These are phyloP conservation scores for Digitaria exilis DNA, from an alignment of 202 grass and related monocot genomes.

Conservation along the genomic window DNA sequence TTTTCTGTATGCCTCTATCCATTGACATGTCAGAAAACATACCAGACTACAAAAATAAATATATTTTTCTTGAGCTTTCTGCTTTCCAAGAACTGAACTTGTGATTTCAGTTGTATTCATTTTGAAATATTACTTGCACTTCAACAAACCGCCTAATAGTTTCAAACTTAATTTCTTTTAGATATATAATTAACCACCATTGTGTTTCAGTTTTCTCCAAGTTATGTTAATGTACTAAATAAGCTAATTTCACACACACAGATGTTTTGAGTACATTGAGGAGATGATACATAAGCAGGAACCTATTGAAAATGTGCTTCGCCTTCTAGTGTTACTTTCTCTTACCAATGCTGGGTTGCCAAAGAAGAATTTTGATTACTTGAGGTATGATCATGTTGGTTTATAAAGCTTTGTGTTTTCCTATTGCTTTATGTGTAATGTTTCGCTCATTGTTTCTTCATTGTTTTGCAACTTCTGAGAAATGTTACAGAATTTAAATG, in stretches of 20 bases:
- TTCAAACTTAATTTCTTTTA: too few relatives aligned
- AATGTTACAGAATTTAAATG: not conserved
- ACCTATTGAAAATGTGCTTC: constrained; percentile 81
- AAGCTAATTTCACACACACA: constrained; percentile 45
- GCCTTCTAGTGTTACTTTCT: constrained; percentile 87
- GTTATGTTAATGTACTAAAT: constrained; percentile 18
- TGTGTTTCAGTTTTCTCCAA: not conserved
- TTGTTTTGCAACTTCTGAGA: not conserved
- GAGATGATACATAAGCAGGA: constrained; percentile 99
- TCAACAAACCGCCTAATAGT: not conserved
- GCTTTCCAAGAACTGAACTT: not conserved
- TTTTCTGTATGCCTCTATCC: constrained; percentile 3
- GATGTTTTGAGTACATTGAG: constrained; percentile 97
- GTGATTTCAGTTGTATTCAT: not conserved
- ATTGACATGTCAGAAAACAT: not conserved
- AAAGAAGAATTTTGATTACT: constrained; percentile 90
- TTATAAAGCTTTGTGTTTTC: constrained; percentile 2
- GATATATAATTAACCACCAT: not conserved
- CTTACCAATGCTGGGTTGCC: constrained; percentile 91
- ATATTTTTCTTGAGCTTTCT: constrained; percentile 6
- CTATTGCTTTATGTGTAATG: constrained; percentile 7
- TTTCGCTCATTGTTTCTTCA: not conserved
- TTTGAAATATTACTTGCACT: not conserved
- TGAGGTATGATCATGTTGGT: constrained; percentile 62
- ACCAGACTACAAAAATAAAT: not conserved